These are phyloP conservation scores for Mucor velutinosus DNA, from an alignment of 371 early-diverging fungal species.

Conservation along the genomic window DNA sequence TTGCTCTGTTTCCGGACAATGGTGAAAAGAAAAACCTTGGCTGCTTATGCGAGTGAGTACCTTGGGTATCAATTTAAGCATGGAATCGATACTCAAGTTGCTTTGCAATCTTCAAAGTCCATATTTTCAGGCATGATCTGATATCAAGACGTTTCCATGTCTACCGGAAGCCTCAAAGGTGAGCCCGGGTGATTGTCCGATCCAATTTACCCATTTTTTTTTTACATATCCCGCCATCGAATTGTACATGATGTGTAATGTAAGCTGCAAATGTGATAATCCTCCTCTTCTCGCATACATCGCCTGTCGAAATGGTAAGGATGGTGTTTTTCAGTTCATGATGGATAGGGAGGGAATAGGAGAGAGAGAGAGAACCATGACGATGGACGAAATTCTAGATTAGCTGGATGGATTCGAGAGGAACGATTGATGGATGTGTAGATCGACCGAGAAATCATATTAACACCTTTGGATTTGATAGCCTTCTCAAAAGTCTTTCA, in stretches of 20 bases:
- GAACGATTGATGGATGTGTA: neutral
- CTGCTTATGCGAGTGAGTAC: too few relatives aligned
- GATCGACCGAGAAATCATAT: neutral
- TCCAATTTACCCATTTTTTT: neutral
- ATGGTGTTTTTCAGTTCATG: neutral
- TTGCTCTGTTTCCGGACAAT: too few relatives aligned
- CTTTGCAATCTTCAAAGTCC: neutral
- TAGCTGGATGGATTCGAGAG: neutral
- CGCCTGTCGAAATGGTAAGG: constrained; percentile 22
- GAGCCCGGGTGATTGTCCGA: neutral
- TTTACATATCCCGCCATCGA: constrained; percentile 1
- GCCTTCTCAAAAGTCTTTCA: constrained; percentile 96
- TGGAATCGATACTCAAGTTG: too few relatives aligned
- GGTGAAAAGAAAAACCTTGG: too few relatives aligned
- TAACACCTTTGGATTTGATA: constrained; percentile 28
- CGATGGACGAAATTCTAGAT: neutral
- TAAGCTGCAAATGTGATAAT: neutral
- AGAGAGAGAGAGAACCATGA: neutral
- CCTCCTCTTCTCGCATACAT: constrained; percentile 19
- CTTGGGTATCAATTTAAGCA: too few relatives aligned
- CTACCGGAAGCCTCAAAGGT: neutral
- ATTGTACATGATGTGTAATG: constrained; percentile 7
- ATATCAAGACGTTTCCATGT: neutral
- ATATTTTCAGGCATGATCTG: neutral
- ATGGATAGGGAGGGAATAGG: neutral